phyloP scores from a whole-genome alignment of 192 early-diverging fungal genomes.

The Entrophospora sp. region DNA sequence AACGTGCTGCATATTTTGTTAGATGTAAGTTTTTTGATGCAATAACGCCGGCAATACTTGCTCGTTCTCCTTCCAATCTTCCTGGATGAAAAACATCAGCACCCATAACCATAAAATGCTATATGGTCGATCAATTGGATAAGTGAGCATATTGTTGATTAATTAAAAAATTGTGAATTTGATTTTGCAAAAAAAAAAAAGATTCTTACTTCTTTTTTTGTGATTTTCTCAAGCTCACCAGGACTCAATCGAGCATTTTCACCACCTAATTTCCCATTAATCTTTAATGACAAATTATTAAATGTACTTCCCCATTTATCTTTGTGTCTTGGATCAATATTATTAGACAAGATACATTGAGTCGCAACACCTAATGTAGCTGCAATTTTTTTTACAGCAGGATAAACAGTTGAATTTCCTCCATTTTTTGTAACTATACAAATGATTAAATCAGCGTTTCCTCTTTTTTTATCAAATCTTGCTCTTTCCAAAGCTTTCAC shows the following conservation, averaged over 20 bases:
- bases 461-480: too few relatives aligned
- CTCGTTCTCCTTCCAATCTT: slow-evolving; percentile 37
- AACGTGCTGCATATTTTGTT: slow-evolving; percentile 47
- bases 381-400: too few relatives aligned
- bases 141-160: slow-evolving; percentile 23
- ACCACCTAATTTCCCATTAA: slow-evolving; percentile 81
- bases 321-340: slow-evolving; percentile 14
- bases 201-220: slow-evolving; percentile 54
- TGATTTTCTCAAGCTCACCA: slow-evolving; percentile 42
- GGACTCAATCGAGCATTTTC: slow-evolving; percentile 58
- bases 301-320: slow-evolving; percentile 62
- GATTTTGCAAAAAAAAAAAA: slow-evolving; percentile 42
- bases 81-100: slow-evolving; percentile 86
- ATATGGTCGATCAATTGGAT: too few relatives aligned
- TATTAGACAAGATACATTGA: slow-evolving; percentile 66
- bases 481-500: too few relatives aligned
- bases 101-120: slow-evolving; percentile 80
- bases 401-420: too few relatives aligned
- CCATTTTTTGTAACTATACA: too few relatives aligned
- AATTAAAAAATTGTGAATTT: slow-evolving; percentile 26
- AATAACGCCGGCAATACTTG: slow-evolving; percentile 15
- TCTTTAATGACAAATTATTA: slow-evolving; percentile 82
- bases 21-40: slow-evolving; percentile 48
- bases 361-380: slow-evolving; percentile 61
- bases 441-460: too few relatives aligned